Evolutionary conservation across 108 stramenopile genomes (phyloP), one percentile per base, ranked within the genome.

Genomic region (Mediolabrus comicus): DNA sequence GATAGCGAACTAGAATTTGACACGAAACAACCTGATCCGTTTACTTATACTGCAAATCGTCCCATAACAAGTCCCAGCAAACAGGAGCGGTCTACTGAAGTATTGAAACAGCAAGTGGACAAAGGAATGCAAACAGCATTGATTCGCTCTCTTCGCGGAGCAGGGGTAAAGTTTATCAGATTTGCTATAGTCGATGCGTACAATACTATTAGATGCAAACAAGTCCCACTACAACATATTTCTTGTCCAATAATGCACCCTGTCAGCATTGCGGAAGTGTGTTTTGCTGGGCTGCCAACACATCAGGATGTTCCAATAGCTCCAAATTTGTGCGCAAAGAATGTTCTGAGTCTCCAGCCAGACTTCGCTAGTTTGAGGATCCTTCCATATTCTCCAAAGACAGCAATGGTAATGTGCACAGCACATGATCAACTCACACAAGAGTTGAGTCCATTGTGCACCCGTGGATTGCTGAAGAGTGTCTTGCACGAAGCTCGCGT

Each of bases 111-210:
- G 53, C 53, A n/a, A n/a, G n/a, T n/a, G n/a, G 56, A 30, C n/a
- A 32, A 49, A 16, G 71, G 67, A 59, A 58, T 28, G 38, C 71
- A 72, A 22, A 24, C 59, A 9, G 86, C 92, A 27, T 59, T 94
- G 3, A 63, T 94, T 10, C 87, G 87, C 11, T 82, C 82, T 35
- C 80, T 93, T 4, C 76, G 84, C 16, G 78, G 76, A 33, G 76
- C 83, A n/a, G 87, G 87, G 1, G 87, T 94, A 24, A 82, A 91
- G 36, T 94, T 91, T 60, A 32, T 94, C 43, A 85, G 92, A 17
- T 91, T 75, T 52, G 53, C 80, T 22, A 61, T 80, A 17, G 59
- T 91, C 12, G 92, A 94, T 77, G 75, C 82, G 13, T 83, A 22
- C 74, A 89, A 89, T 72, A 87, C 81, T 3, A 71, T 87, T 49